Evolutionary conservation across 1,284 basidiomycete species (phyloP).

Genomic region (Megacollybia platyphylla): DNA sequence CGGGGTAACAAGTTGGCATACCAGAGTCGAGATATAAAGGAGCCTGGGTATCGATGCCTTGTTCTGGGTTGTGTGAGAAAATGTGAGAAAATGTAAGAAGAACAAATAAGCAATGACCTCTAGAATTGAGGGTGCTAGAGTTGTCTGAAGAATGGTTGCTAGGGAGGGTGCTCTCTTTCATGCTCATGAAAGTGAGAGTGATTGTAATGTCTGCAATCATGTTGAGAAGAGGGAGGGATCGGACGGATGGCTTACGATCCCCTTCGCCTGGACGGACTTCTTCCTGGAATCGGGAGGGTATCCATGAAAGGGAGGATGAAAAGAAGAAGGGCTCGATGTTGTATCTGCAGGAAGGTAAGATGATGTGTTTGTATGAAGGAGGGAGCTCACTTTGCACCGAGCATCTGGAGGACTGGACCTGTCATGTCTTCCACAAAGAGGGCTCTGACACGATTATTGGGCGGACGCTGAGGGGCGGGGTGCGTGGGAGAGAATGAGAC

Average conservation of each 20-base stretch:
- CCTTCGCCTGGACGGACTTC: slow-evolving; percentile 18
- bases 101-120: neutral
- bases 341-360: slow-evolving; percentile 17
- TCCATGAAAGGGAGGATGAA: slow-evolving; percentile 35
- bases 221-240: neutral
- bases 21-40: slow-evolving; percentile 28
- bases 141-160: neutral
- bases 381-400: slow-evolving; percentile 25
- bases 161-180: no score
- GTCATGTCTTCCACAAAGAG: slow-evolving; percentile 29
- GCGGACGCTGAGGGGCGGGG: slow-evolving; percentile 13
- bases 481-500: neutral
- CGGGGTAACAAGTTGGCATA: slow-evolving; percentile 7
- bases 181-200: neutral
- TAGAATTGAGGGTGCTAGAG: neutral
- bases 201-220: neutral
- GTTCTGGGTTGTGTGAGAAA: slow-evolving; percentile 10
- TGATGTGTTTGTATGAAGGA: neutral
- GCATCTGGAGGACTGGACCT: slow-evolving; percentile 31
- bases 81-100: neutral
- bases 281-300: slow-evolving; percentile 34
- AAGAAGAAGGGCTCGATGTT: slow-evolving; percentile 41
- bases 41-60: slow-evolving; percentile 38
- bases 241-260: slow-evolving; percentile 22
- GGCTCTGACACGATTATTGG: slow-evolving; percentile 21